These are phyloP conservation scores for Mycosarcoma maydis DNA, from an alignment of 1,284 basidiomycete genomes.

Conservation along the genomic window DNA sequence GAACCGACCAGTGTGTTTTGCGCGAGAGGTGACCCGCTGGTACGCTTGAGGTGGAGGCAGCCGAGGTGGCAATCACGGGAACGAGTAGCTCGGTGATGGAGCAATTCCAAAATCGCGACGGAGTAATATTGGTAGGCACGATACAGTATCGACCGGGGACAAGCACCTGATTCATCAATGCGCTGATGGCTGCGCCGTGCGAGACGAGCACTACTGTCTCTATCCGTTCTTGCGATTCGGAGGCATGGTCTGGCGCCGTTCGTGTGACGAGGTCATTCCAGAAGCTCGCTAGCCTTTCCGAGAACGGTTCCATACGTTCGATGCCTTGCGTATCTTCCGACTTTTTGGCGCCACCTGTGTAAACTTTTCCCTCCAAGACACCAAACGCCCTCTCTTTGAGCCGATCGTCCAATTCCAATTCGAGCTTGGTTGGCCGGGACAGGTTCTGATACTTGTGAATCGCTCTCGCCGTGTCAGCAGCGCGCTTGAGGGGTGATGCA, in stretches of 20 bases:
- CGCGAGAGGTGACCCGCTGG: slow-evolving; percentile 12
- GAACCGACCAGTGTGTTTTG: slow-evolving; percentile 31
- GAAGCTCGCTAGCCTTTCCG: slow-evolving; percentile 46
- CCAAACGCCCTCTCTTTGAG: slow-evolving; percentile 63
- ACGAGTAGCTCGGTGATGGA: slow-evolving; percentile 58
- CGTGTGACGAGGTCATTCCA: slow-evolving; percentile 54
- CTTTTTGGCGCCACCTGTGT: slow-evolving; percentile 42
- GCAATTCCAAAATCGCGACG: slow-evolving; percentile 63
- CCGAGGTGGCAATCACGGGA: slow-evolving; percentile 22
- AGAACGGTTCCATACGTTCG: slow-evolving; percentile 46
- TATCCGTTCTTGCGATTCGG: not conserved
- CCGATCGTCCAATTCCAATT: slow-evolving; percentile 47
- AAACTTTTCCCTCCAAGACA: slow-evolving; percentile 57
- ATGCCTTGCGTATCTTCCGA: slow-evolving; percentile 58
- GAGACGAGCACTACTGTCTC: slow-evolving; percentile 58
- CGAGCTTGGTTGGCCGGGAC: not conserved
- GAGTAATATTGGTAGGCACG: slow-evolving; percentile 21
- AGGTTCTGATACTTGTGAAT: slow-evolving; percentile 19
- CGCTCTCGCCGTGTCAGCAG: slow-evolving; percentile 37
- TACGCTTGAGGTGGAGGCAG: not conserved
- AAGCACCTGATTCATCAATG: slow-evolving; percentile 57
- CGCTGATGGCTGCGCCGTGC: slow-evolving; percentile 60
- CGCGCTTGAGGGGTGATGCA: slow-evolving; percentile 54
- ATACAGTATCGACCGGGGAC: slow-evolving; percentile 41
- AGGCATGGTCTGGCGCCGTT: not conserved